Evolutionary conservation across 495 filamentous ascomycete species (phyloP).

Genomic region (Penicillium tannophilum): DNA sequence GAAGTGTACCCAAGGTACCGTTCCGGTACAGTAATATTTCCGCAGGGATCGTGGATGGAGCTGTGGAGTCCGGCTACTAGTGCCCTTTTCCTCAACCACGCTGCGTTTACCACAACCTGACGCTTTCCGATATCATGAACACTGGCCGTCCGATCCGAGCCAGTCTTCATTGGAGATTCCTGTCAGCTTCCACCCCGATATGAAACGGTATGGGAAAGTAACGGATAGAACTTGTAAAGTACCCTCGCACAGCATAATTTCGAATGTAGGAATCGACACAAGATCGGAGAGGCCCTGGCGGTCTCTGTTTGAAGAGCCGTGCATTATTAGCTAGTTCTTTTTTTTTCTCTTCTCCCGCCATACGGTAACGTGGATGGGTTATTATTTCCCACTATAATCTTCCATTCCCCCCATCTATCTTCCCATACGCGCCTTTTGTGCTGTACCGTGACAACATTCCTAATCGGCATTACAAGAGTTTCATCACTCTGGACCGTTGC

Average conservation of each 20-base stretch:
- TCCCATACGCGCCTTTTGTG: conserved; percentile 10
- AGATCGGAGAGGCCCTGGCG: conserved; percentile 8
- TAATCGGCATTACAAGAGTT: conserved; percentile 10
- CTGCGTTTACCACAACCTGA: conserved; percentile 24
- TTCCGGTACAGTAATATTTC: conserved; percentile 13
- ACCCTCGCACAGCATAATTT: conserved; percentile 22
- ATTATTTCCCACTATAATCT: conserved; percentile 3
- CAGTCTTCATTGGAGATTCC: not conserved
- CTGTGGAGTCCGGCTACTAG: conserved; percentile 21
- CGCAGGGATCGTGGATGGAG: conserved; percentile 27
- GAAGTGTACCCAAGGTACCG: conserved; percentile 7
- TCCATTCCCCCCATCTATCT: not conserved
- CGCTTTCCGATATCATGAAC: conserved; percentile 17
- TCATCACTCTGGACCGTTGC: conserved; percentile 5
- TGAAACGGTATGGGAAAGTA: not conserved
- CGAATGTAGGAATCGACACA: conserved; percentile 8
- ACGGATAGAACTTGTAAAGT: not conserved
- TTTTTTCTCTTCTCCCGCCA: not conserved
- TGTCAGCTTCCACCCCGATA: not conserved
- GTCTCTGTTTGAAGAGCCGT: conserved; percentile 4
- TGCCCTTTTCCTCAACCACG: conserved; percentile 22
- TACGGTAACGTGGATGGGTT: not conserved
- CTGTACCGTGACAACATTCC: conserved; percentile 31
- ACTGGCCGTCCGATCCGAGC: not conserved
- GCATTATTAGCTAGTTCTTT: conserved; percentile 2